A percentile compares a stretch with the other conserved stretches of the same genome.
Conservation (phyloP, 164 flowering plant genomes). For the Magnolia kwangsiensis region DNA sequence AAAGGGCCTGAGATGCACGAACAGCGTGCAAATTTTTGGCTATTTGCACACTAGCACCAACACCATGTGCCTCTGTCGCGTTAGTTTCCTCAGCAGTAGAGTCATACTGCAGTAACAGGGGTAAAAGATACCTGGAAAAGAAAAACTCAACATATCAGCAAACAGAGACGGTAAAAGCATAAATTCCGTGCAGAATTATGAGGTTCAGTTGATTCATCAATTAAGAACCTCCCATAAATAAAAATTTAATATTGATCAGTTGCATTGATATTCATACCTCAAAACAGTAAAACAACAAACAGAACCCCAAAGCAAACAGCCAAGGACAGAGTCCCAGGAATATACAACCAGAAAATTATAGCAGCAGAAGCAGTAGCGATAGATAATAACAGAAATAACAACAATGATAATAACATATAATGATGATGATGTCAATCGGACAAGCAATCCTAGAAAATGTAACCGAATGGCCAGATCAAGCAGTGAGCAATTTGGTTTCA, state of each 20-base stretch:
- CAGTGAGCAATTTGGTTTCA: neutral
- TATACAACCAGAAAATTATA: neutral
- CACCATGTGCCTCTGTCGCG: conserved; percentile 73
- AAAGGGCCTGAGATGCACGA: conserved; percentile 74
- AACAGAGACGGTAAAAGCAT: neutral
- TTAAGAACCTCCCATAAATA: neutral
- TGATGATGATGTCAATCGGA: too few species aligned
- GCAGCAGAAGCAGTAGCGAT: neutral
- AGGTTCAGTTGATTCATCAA: neutral
- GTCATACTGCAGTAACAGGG: conserved; percentile 92
- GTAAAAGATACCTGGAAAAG: conserved; percentile 75
- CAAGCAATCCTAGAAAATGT: neutral
- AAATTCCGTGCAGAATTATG: neutral
- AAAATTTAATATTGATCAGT: too few species aligned
- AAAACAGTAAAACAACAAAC: neutral
- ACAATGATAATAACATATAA: too few species aligned
- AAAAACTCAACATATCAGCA: neutral
- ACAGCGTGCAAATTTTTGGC: conserved; percentile 90
- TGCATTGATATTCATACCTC: too few species aligned
- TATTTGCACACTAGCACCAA: conserved; percentile 92
- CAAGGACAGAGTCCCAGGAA: neutral
- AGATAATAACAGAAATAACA: too few species aligned
- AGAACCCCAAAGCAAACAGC: neutral
- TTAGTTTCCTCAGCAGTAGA: conserved; percentile 95
- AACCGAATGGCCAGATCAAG: neutral